Evolutionary conservation across 1,139 yeast genomes (phyloP).

Genomic region (Oligophagozyma castellii): DNA sequence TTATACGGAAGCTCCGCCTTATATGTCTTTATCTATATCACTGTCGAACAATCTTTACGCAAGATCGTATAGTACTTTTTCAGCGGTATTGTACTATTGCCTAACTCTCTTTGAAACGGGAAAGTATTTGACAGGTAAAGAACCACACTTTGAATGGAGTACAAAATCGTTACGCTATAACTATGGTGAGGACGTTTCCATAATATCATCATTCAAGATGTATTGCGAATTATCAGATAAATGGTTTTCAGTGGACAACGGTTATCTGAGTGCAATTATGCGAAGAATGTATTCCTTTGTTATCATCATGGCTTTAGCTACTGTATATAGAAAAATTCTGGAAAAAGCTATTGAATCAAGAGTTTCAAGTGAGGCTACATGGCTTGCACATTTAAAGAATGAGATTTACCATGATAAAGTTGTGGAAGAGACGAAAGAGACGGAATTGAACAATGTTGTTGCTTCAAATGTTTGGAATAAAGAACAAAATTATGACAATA

Average conservation of each 20-base stretch:
- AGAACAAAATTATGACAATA: neutral
- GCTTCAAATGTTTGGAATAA: neutral
- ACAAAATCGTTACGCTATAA: constrained; percentile 3
- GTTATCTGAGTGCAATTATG: constrained; percentile 2
- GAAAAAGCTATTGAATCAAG: constrained; percentile 8
- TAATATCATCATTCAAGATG: constrained; percentile 3
- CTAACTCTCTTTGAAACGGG: constrained; percentile 6
- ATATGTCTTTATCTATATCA: constrained; percentile 5
- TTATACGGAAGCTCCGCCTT: constrained; percentile 4
- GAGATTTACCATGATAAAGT: constrained; percentile 1
- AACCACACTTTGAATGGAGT: constrained; percentile 2
- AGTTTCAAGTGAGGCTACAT: constrained; percentile 4
- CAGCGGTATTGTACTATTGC: constrained; percentile 4
- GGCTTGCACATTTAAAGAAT: constrained; percentile 4
- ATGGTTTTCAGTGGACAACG: constrained; percentile 1
- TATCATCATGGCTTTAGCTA: constrained; percentile 5
- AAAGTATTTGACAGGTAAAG: neutral
- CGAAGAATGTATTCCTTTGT: constrained; percentile 4
- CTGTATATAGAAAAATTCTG: constrained; percentile 5
- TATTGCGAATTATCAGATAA: constrained; percentile 5
- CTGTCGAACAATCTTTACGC: constrained; percentile 3
- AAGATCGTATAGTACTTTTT: constrained; percentile 6
- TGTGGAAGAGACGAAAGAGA: neutral
- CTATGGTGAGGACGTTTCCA: constrained; percentile 2
- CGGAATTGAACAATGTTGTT: neutral